Evolutionary conservation across 345 rosid genomes (phyloP).

Genomic region (Lumnitzera littorea): DNA sequence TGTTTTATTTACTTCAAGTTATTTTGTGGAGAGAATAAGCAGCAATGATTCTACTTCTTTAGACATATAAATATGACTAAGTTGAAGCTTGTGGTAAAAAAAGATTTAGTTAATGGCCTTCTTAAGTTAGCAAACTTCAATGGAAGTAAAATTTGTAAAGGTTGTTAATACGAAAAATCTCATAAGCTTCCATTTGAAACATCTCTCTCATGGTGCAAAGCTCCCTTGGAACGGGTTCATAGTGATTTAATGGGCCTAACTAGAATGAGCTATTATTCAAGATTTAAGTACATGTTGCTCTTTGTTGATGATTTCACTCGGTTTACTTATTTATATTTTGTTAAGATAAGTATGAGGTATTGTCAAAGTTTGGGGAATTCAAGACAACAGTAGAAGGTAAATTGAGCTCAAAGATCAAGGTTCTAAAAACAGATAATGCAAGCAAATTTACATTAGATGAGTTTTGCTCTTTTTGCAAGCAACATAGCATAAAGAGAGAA

Average conservation of each 20-base stretch:
- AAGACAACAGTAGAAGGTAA: constrained; percentile 1
- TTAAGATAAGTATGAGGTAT: not conserved
- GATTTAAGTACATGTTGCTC: not conserved
- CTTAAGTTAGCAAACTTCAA: not conserved
- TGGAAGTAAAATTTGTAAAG: constrained; percentile 3
- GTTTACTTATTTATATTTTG: constrained; percentile 3
- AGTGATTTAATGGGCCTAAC: constrained; percentile 5
- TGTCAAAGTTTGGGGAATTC: not conserved
- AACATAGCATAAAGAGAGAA: constrained; percentile 7
- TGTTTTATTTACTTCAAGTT: constrained; percentile 7
- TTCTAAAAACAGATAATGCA: not conserved
- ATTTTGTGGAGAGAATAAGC: constrained; percentile 12
- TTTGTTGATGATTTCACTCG: constrained; percentile 3
- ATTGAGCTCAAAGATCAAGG: not conserved
- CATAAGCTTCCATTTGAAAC: constrained; percentile 13
- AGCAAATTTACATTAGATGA: constrained; percentile 4
- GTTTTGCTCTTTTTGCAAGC: not conserved
- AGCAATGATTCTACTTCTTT: constrained; percentile 2
- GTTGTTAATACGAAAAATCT: constrained; percentile 12
- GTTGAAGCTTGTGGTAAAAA: constrained; percentile 4
- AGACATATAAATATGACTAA: constrained; percentile 8
- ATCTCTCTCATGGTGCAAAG: not conserved
- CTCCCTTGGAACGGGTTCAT: constrained; percentile 11
- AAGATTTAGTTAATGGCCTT: constrained; percentile 11
- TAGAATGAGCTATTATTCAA: not conserved